Conservation (phyloP, 1,284 basidiomycete genomes). For the Pascua guehoae region DNA sequence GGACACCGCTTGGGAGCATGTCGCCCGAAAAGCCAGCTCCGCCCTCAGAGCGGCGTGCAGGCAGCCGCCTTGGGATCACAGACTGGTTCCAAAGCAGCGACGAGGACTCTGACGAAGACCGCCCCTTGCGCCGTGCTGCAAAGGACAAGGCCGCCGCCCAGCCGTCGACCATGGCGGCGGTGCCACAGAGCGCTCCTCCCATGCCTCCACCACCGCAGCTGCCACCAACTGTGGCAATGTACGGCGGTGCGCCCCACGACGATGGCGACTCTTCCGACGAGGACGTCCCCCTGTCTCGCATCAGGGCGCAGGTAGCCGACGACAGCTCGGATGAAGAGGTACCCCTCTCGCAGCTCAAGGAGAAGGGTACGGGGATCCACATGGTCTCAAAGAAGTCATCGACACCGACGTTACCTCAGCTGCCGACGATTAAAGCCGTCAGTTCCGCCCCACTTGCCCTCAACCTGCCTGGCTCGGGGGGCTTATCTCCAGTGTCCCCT, state of each 20-base stretch:
- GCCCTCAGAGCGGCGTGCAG: constrained; percentile 2
- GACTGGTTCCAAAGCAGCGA: constrained; percentile 17
- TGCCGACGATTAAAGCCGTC: not conserved
- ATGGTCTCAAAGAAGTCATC: too few species aligned
- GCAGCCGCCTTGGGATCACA: constrained; percentile 14
- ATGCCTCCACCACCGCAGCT: not conserved
- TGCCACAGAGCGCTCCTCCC: not conserved
- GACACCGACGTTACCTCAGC: not conserved
- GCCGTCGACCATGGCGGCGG: constrained; percentile 2
- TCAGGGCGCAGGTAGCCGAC: constrained; percentile 18
- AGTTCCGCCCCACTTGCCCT: constrained; percentile 18
- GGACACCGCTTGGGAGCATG: not conserved
- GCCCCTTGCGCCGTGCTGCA: not conserved
- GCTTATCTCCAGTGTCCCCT: not conserved
- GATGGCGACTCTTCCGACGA: constrained; percentile 21
- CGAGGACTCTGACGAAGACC: constrained; percentile 11
- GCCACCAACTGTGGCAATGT: not conserved
- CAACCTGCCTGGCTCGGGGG: not conserved
- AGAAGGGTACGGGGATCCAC: not conserved
- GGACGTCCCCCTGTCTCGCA: constrained; percentile 28
- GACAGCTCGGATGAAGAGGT: constrained; percentile 42
- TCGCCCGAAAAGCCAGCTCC: not conserved
- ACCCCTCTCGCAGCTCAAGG: constrained; percentile 31
- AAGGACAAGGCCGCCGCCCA: constrained; percentile 6
- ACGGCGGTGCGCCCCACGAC: not conserved